A percentile compares a stretch with the other conserved stretches of the same genome.
Conservation (phyloP, 345 rosid species). For the Ceriops decandra region DNA sequence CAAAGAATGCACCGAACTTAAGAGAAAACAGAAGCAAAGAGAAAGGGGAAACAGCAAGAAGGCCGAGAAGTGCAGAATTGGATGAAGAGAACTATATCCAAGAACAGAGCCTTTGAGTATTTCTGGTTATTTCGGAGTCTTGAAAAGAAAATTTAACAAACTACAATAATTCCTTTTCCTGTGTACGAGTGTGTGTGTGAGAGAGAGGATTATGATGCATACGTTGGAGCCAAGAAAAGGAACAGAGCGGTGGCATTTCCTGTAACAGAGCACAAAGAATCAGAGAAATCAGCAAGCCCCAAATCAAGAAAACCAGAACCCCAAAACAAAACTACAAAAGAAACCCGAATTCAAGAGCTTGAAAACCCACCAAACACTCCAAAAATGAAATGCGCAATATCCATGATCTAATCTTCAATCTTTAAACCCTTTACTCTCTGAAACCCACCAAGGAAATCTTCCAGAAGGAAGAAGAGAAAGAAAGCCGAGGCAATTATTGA, state of each 20-base stretch:
- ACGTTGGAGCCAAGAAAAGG: slow-evolving; percentile 92
- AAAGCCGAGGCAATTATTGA: background rate
- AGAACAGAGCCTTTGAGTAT: too few species aligned
- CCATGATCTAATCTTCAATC: slow-evolving; percentile 32
- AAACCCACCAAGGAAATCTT: background rate
- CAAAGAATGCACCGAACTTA: too few species aligned
- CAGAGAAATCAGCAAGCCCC: slow-evolving; percentile 2
- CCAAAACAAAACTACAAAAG: slow-evolving; percentile 4
- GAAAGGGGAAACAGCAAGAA: too few species aligned
- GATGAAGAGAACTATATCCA: too few species aligned
- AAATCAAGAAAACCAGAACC: slow-evolving; percentile 3
- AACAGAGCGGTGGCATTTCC: slow-evolving; percentile 96
- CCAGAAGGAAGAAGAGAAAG: background rate
- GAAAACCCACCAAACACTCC: slow-evolving; percentile 70
- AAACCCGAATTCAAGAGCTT: background rate
- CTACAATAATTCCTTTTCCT: too few species aligned
- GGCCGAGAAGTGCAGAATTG: too few species aligned
- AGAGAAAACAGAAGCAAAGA: too few species aligned
- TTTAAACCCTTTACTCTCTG: too few species aligned
- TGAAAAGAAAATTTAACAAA: too few species aligned
- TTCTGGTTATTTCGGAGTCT: too few species aligned
- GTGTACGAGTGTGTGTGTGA: background rate
- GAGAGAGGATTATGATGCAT: slow-evolving; percentile 17
- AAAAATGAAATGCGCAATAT: slow-evolving; percentile 67
- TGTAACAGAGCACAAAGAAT: slow-evolving; percentile 26